phyloP scores from a whole-genome alignment of 2,329 filamentous ascomycete genomes.

The Aspergillus neotritici region DNA sequence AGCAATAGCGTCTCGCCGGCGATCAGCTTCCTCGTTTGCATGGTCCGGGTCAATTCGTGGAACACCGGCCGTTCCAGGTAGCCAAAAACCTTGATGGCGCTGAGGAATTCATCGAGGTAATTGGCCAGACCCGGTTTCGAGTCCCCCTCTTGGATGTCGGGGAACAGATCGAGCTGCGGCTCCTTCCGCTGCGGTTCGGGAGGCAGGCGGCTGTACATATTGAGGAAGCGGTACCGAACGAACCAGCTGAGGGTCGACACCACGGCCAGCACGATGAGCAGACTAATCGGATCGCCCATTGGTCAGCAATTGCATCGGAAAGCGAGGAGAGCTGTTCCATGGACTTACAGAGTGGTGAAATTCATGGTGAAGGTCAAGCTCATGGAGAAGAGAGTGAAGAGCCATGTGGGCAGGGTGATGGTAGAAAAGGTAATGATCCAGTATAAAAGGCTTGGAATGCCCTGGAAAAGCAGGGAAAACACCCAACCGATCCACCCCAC shows the following conservation, averaged over 20 bases:
- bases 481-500: constrained; percentile 45
- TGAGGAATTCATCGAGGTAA: constrained; percentile 95
- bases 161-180: constrained; percentile 89
- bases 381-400: constrained; percentile 85
- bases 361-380: constrained; percentile 98
- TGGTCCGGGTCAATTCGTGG: constrained; percentile 92
- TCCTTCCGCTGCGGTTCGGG: constrained; percentile 95
- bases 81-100: constrained; percentile 97
- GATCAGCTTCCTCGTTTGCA: constrained; percentile 96
- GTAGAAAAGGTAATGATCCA: constrained; percentile 80
- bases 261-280: constrained; percentile 69
- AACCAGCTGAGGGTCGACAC: constrained; percentile 89
- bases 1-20: constrained; percentile 91
- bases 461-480: constrained; percentile 46
- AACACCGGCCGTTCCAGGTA: constrained; percentile 96
- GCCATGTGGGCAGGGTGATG: constrained; percentile 79
- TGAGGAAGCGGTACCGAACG: constrained; percentile 89
- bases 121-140: constrained; percentile 88
- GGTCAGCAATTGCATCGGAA: constrained; percentile 7
- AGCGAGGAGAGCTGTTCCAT: neutral
- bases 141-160: constrained; percentile 83
- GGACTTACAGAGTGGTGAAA: constrained; percentile 78
- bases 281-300: constrained; percentile 41
- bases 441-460: constrained; percentile 59
- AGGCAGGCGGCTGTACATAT: constrained; percentile 91